Conservation (phyloP, 2,329 filamentous ascomycete species). For the Arthrobotrys iridis region DNA sequence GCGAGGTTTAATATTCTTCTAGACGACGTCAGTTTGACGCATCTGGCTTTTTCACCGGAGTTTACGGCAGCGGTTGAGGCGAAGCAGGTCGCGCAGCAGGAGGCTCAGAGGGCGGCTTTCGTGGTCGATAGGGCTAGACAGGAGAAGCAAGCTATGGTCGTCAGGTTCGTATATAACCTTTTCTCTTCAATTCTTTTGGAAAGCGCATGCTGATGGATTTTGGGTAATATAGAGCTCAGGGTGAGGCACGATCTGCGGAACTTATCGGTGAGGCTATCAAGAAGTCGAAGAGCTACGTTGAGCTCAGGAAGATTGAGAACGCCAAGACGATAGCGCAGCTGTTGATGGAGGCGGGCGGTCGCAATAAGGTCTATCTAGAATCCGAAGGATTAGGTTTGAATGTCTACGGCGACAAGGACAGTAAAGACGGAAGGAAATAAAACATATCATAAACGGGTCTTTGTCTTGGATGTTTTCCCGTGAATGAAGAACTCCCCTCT, state of each 20-base stretch:
- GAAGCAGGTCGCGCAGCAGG: slow-evolving; percentile 76
- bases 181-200: background rate
- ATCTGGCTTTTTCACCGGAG: slow-evolving; percentile 77
- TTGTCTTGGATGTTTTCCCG: background rate
- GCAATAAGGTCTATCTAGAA: slow-evolving; percentile 95
- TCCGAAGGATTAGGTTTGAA: slow-evolving; percentile 90
- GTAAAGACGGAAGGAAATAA: slow-evolving; percentile 58
- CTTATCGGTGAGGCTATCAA: slow-evolving; percentile 99
- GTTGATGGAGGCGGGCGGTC: slow-evolving; percentile 82
- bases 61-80: slow-evolving; percentile 78
- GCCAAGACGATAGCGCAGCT: slow-evolving; percentile 87
- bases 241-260: slow-evolving; percentile 97
- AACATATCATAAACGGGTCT: background rate
- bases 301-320: slow-evolving; percentile 98
- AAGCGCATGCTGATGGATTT: background rate
- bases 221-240: slow-evolving; percentile 77
- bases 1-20: slow-evolving; percentile 97
- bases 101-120: slow-evolving; percentile 96
- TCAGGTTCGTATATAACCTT: slow-evolving; percentile 62
- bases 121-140: slow-evolving; percentile 98
- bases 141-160: slow-evolving; percentile 99
- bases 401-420: slow-evolving; percentile 66
- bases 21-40: slow-evolving; percentile 96
- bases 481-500: slow-evolving; percentile 41
- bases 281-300: slow-evolving; percentile 97